Percentiles rank a stretch among this genome's conserved stretches.
phyloP scores from a whole-genome alignment of 441 rosid species.

The Corymbia citriodora region DNA sequence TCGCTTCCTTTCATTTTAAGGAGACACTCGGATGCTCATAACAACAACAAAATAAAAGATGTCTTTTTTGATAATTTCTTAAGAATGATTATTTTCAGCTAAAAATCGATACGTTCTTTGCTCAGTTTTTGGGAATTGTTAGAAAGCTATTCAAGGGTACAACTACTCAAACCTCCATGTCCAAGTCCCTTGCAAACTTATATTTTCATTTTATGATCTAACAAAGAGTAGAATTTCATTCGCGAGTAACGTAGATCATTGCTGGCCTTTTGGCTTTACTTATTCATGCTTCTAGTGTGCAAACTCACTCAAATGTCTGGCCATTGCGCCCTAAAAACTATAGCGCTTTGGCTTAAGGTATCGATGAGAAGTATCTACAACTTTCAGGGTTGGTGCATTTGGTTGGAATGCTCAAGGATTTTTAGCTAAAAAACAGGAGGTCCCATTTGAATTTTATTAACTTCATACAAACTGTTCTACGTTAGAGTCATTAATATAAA shows the following conservation, averaged over 20 bases:
- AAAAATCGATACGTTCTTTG: neutral
- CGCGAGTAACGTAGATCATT: neutral
- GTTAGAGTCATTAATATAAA: neutral
- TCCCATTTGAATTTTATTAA: neutral
- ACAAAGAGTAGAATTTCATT: neutral
- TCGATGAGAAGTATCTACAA: rapidly evolving
- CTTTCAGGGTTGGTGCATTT: neutral
- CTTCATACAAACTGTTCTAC: rapidly evolving
- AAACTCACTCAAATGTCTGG: neutral
- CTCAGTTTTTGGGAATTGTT: neutral
- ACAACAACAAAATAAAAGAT: neutral
- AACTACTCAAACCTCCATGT: too few species aligned
- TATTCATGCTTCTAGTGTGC: neutral
- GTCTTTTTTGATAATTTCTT: too few species aligned
- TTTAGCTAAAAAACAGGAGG: neutral
- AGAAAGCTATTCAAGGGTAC: too few species aligned
- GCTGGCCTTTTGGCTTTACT: neutral
- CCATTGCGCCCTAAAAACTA: neutral
- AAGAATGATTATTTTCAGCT: neutral
- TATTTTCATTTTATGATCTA: neutral
- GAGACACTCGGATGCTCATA: too few species aligned
- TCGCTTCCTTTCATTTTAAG: neutral
- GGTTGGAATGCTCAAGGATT: neutral
- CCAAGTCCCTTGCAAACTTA: too few species aligned
- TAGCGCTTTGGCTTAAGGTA: neutral